These are phyloP conservation scores for Plasmodium billcollinsi DNA, from an alignment of 169 alveolate genomes.

Conservation along the genomic window DNA sequence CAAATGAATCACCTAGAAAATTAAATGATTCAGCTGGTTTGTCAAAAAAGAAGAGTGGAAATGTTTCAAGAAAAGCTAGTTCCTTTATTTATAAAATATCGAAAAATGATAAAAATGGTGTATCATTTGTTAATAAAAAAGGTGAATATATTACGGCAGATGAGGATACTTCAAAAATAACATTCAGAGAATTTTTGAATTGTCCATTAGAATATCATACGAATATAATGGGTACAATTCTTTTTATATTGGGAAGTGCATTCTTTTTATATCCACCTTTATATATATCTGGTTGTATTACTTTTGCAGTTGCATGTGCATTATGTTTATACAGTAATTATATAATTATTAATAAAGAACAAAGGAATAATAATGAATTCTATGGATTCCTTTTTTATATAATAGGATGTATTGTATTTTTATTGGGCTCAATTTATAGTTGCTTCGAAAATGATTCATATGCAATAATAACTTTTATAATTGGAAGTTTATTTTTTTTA, in stretches of 20 bases:
- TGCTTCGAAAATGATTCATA: constrained; percentile 43
- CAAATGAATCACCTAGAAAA: constrained; percentile 6
- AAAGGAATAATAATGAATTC: constrained; percentile 21
- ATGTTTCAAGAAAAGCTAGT: background rate
- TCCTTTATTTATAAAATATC: background rate
- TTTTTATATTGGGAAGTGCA: constrained; percentile 57
- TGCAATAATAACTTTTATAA: constrained; percentile 20
- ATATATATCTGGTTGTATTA: constrained; percentile 47
- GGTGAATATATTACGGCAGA: background rate
- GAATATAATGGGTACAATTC: constrained; percentile 44
- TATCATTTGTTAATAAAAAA: background rate
- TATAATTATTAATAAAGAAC: background rate
- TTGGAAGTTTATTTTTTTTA: constrained; percentile 53
- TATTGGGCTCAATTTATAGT: constrained; percentile 39
- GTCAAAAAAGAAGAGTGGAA: constrained; percentile 19
- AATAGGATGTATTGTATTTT: constrained; percentile 36
- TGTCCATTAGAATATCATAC: constrained; percentile 50
- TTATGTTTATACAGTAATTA: constrained; percentile 37
- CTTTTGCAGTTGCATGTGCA: constrained; percentile 59
- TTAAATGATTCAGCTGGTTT: constrained; percentile 2
- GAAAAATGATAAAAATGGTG: background rate
- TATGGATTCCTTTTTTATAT: constrained; percentile 28
- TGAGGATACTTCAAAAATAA: background rate
- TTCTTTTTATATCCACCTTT: constrained; percentile 26
- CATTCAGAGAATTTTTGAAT: constrained; percentile 10